These are phyloP conservation scores for Porphyrellus sp. DNA, from an alignment of 1,284 basidiomycete genomes.

Conservation along the genomic window DNA sequence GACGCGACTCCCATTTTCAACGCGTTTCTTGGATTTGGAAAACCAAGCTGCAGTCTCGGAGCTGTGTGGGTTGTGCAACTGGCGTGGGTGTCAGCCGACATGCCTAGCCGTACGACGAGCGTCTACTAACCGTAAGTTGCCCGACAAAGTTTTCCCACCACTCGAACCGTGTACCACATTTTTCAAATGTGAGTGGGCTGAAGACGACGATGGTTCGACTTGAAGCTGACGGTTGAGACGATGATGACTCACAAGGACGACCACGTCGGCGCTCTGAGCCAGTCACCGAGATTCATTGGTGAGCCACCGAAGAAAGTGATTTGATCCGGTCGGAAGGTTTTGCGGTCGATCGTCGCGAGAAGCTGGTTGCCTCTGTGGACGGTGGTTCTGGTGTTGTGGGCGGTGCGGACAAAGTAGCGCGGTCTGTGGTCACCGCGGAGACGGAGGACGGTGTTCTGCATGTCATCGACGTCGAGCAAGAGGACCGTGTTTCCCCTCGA, in stretches of 20 bases:
- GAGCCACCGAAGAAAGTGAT: neutral
- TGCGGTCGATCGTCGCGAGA: neutral
- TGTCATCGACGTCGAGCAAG: constrained; percentile 4
- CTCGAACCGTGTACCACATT: neutral
- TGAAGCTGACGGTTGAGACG: neutral
- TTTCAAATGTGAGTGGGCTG: neutral
- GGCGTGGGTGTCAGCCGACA: neutral
- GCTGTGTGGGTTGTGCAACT: neutral
- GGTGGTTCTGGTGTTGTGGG: neutral
- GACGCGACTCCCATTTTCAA: neutral
- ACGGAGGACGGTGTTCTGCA: neutral
- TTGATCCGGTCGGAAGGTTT: neutral
- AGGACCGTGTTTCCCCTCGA: neutral
- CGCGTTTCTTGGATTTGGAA: neutral
- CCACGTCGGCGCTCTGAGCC: neutral
- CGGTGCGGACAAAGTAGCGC: neutral
- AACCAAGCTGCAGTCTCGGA: neutral
- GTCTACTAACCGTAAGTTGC: neutral
- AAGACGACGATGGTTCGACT: too few species aligned
- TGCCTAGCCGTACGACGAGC: neutral
- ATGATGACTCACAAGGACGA: neutral
- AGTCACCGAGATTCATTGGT: neutral
- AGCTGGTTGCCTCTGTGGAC: neutral
- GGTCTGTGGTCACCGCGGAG: neutral
- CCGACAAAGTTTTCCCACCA: neutral